Evolutionary conservation across 2,329 filamentous ascomycete genomes (phyloP).

Genomic region (Penicillium sp.): DNA sequence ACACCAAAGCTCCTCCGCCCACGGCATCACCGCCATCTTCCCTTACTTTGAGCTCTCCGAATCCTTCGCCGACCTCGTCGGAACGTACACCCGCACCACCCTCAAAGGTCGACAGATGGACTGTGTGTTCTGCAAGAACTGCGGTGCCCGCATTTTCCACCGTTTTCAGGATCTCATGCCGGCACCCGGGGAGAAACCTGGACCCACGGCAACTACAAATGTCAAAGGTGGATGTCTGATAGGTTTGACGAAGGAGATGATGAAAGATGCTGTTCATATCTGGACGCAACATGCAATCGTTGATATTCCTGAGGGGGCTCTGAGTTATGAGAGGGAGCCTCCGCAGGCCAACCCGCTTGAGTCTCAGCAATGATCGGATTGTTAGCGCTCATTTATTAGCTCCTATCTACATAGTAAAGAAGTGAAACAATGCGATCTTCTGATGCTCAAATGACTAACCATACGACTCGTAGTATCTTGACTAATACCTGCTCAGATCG

Average conservation of each 20-base stretch:
- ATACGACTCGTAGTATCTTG: too few species aligned
- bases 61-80: constrained; percentile 17
- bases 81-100: constrained; percentile 55
- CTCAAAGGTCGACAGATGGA: constrained; percentile 59
- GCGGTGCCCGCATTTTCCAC: constrained; percentile 67
- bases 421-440: too few species aligned
- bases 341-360: neutral
- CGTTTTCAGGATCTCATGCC: constrained; percentile 31
- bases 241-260: constrained; percentile 61
- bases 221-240: constrained; percentile 69
- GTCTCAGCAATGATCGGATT: neutral
- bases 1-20: constrained; percentile 66
- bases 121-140: constrained; percentile 68
- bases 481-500: too few species aligned
- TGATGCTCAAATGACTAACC: too few species aligned
- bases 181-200: constrained; percentile 56
- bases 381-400: neutral
- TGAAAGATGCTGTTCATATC: constrained; percentile 64
- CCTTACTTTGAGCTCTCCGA: constrained; percentile 62
- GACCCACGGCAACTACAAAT: constrained; percentile 51
- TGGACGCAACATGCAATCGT: constrained; percentile 69
- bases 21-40: constrained; percentile 70
- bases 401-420: too few species aligned
- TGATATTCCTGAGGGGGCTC: constrained; percentile 66
- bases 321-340: constrained; percentile 58